Base-by-base conservation (phyloP, 495 filamentous ascomycete genomes). In the Hypomontagnella monticulosa region DNA sequence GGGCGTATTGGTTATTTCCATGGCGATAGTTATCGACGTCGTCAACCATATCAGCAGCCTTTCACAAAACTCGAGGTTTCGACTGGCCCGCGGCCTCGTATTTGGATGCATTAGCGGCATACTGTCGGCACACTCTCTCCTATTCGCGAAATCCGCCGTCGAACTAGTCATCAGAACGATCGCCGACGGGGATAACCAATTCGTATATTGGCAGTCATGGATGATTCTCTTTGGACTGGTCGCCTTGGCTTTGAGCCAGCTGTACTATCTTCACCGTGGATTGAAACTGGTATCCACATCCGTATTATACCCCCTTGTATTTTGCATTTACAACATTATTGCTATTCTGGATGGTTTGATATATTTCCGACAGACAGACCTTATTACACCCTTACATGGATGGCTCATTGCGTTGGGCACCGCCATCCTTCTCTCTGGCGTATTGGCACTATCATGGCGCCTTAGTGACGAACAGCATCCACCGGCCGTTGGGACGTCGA, bases 251-350 rank as follows among this genome's bases (percentile, higher is more conserved):
- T 85, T 99, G 36, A 88, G 89, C 30, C 95, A 99, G 77, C 83
- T 99, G 12, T 99, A 96, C 78, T 98, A 93, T 72, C 86, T 99
- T 33, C 94, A 99, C 75, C 85, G 91, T 15, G 95, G 95, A 50
- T 82, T 99, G 58, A 97, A 96, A 72, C 82, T 98, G 38, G 93
- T 94, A 75, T 97, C 93, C 51, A 98, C 95, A 14, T 97, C 92
- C 77, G 87, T 99, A 49, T 85, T 99, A 67, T 99, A 99, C 79
- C 95, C 95, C 4, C 90, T 98, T 70, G 93, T 97, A 34, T 99
- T 99, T 78, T 99, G 95, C 85, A 88, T 97, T 63, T 99, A 98
- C 81, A 99, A 99, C 82, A 97, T 99, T 67, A 94, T 97, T 64
- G 96, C 95, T 59, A 99, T 98, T 66, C 80, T 98, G 61, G 96